These are phyloP conservation scores for Rauvolfia tetraphylla DNA, from an alignment of 257 asterid genomes.

Conservation along the genomic window DNA sequence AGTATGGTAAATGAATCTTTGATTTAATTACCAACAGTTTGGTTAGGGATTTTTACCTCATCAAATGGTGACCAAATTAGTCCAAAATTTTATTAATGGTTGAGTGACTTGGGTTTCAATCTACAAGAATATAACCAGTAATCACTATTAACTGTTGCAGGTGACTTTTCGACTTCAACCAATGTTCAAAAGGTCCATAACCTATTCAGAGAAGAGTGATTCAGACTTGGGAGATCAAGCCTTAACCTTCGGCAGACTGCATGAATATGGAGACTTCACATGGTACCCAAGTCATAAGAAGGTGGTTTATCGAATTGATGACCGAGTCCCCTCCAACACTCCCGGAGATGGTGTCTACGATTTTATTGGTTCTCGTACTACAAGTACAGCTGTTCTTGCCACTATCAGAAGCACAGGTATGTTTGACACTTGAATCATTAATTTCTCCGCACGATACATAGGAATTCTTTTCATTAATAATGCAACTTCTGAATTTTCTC, in stretches of 20 bases:
- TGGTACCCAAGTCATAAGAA: constrained; percentile 15
- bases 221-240: constrained; percentile 19
- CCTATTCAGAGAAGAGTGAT: constrained; percentile 10
- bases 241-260: background rate
- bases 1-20: too few relatives aligned
- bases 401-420: constrained; percentile 10
- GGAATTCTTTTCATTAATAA: too few relatives aligned
- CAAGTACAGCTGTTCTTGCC: background rate
- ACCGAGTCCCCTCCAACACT: background rate
- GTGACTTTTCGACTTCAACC: constrained; percentile 15
- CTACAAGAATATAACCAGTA: too few relatives aligned
- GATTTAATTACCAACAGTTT: too few relatives aligned
- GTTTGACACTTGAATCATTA: background rate
- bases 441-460: too few relatives aligned
- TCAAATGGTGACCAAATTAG: too few relatives aligned
- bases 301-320: constrained; percentile 15
- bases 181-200: constrained; percentile 17
- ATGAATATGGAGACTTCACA: constrained; percentile 19
- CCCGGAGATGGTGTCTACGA: constrained; percentile 9
- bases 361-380: constrained; percentile 13
- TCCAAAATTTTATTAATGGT: too few relatives aligned
- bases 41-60: too few relatives aligned
- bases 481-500: too few relatives aligned
- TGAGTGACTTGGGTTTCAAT: too few relatives aligned
- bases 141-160: background rate